phyloP scores from a whole-genome alignment of 2,329 filamentous ascomycete genomes.

The Apiospora pterosperma region DNA sequence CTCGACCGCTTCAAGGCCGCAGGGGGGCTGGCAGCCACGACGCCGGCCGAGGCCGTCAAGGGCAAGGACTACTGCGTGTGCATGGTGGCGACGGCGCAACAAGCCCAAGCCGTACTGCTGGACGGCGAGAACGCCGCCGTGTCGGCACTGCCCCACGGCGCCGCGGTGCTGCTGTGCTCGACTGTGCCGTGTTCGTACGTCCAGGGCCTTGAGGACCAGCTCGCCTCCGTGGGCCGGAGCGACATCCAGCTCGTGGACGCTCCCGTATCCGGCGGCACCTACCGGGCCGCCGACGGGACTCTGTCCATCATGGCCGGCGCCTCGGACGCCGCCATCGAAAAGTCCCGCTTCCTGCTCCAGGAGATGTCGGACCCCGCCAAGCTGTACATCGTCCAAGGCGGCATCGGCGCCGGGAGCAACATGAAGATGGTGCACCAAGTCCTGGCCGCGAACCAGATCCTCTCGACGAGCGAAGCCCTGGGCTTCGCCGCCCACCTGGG shows the following conservation, averaged over 20 bases:
- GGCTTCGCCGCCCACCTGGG: conserved; percentile 56
- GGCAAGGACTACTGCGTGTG: conserved; percentile 61
- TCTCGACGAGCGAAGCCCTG: conserved; percentile 57
- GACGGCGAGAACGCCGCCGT: conserved; percentile 50
- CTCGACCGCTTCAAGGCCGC: conserved; percentile 62
- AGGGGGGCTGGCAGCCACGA: conserved; percentile 57
- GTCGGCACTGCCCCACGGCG: conserved; percentile 48
- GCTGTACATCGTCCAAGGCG: conserved; percentile 59
- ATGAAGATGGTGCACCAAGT: conserved; percentile 65
- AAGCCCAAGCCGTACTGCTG: conserved; percentile 65
- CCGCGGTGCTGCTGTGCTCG: conserved; percentile 64
- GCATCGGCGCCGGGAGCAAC: conserved; percentile 57
- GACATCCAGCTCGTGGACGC: conserved; percentile 69
- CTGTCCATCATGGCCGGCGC: conserved; percentile 73
- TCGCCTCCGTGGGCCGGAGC: conserved; percentile 50
- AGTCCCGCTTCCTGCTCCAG: conserved; percentile 55
- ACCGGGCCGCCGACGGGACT: conserved; percentile 66
- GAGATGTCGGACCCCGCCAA: conserved; percentile 61
- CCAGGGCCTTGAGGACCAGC: conserved; percentile 53
- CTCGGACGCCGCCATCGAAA: conserved; percentile 51
- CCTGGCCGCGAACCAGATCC: conserved; percentile 60
- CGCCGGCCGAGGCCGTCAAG: conserved; percentile 58
- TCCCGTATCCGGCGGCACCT: conserved; percentile 69
- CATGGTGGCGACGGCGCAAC: conserved; percentile 73
- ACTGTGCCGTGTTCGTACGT: conserved; percentile 68